These are phyloP conservation scores for Mortierella sp. DNA, from an alignment of 371 early-diverging fungal species.

Conservation along the genomic window DNA sequence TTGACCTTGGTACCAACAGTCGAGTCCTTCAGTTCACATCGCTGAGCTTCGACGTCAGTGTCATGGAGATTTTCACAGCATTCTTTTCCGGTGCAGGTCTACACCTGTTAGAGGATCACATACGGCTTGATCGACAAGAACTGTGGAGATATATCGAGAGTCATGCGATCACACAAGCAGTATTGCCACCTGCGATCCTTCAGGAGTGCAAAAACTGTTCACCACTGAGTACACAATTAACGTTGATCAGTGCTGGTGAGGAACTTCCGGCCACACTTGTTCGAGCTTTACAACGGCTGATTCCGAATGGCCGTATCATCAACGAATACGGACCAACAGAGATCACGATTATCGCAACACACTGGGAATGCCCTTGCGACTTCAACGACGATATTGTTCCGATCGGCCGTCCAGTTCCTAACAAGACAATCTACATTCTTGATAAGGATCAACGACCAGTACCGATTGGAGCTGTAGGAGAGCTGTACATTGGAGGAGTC, in stretches of 20 bases:
- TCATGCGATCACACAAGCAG: neutral
- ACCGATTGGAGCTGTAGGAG: slow-evolving; percentile 39
- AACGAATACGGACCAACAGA: slow-evolving; percentile 24
- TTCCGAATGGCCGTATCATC: neutral
- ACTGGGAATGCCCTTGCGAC: neutral
- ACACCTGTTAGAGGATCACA: neutral
- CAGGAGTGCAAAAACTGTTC: slow-evolving; percentile 5
- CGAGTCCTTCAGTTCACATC: slow-evolving; percentile 5
- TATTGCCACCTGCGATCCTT: neutral
- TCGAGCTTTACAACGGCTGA: neutral
- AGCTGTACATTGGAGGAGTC: slow-evolving; percentile 3
- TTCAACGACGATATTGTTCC: neutral
- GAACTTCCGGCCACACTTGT: too few species aligned
- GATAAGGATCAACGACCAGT: slow-evolving; percentile 7
- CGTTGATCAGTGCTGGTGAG: slow-evolving; percentile 6
- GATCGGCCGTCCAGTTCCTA: slow-evolving; percentile 7
- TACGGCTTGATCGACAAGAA: neutral
- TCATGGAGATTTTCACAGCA: slow-evolving; percentile 1
- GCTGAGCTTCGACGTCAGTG: slow-evolving; percentile 17
- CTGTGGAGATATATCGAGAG: neutral
- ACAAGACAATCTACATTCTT: slow-evolving; percentile 7
- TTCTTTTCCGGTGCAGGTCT: slow-evolving; percentile 1
- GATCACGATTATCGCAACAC: neutral
- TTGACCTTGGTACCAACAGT: slow-evolving; percentile 1
- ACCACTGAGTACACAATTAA: neutral